These are phyloP conservation scores for Dendrothele bispora DNA, from an alignment of 768 basidiomycete genomes.

Conservation along the genomic window DNA sequence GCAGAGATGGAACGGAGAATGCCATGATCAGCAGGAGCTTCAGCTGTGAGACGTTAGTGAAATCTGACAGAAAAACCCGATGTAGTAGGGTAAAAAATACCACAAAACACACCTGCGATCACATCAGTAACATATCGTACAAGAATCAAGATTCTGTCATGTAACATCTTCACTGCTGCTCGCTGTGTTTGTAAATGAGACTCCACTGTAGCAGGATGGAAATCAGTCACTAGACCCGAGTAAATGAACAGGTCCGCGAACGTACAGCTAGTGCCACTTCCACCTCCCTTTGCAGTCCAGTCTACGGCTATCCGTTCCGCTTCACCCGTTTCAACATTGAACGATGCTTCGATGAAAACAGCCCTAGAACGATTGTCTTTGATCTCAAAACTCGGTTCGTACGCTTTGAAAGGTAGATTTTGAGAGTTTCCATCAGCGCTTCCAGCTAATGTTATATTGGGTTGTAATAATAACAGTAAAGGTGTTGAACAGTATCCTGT, in stretches of 20 bases:
- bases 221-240: neutral
- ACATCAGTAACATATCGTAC: slow-evolving; percentile 84
- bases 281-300: slow-evolving; percentile 87
- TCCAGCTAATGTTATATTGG: slow-evolving; percentile 43
- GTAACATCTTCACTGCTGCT: slow-evolving; percentile 95
- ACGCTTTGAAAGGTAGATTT: slow-evolving; percentile 89
- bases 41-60: slow-evolving; percentile 42
- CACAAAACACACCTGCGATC: slow-evolving; percentile 59
- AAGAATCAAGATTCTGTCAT: slow-evolving; percentile 84
- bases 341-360: slow-evolving; percentile 83
- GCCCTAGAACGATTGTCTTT: slow-evolving; percentile 73
- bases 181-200: slow-evolving; percentile 89
- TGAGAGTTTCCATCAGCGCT: slow-evolving; percentile 59
- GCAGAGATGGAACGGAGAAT: slow-evolving; percentile 84
- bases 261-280: slow-evolving; percentile 78
- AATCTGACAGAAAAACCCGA: neutral
- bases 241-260: slow-evolving; percentile 16
- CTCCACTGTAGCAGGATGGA: slow-evolving; percentile 58
- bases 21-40: slow-evolving; percentile 74
- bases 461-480: slow-evolving; percentile 77
- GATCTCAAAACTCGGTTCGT: slow-evolving; percentile 87
- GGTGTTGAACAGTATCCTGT: slow-evolving; percentile 84
- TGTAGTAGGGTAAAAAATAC: neutral
- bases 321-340: slow-evolving; percentile 94
- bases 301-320: slow-evolving; percentile 99